A percentile compares a stretch with the other conserved stretches of the same genome.
phyloP scores from a whole-genome alignment of 2,329 filamentous ascomycete species.

The Colletotrichum sp. region DNA sequence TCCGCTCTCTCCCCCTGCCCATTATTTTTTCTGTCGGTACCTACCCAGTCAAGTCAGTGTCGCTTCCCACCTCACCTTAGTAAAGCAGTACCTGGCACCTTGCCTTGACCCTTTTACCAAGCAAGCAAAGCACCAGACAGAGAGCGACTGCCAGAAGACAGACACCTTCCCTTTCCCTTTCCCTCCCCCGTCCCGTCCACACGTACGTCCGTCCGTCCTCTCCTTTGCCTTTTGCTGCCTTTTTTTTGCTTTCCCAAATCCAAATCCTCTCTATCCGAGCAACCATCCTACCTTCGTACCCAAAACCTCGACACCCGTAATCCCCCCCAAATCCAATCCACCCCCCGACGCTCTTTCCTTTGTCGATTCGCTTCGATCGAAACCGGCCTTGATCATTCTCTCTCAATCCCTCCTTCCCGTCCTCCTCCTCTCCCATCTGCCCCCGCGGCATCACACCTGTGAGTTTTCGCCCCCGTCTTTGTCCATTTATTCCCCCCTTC shows the following conservation, averaged over 20 bases:
- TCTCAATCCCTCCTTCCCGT: neutral
- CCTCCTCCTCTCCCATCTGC: neutral
- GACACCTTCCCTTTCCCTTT: constrained; percentile 6
- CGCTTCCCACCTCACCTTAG: neutral
- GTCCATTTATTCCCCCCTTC: constrained; percentile 15
- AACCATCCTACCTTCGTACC: constrained; percentile 6
- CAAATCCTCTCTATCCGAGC: constrained; percentile 21
- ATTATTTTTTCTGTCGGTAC: neutral
- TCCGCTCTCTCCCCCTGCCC: neutral
- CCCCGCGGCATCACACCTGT: constrained; percentile 10
- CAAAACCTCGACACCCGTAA: constrained; percentile 17
- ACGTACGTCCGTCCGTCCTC: constrained; percentile 16
- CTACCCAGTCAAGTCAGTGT: neutral
- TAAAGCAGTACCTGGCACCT: neutral
- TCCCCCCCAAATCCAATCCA: constrained; percentile 6
- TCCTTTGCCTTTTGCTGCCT: constrained; percentile 17
- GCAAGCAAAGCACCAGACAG: neutral
- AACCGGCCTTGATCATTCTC: constrained; percentile 16
- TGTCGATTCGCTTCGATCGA: constrained; percentile 25
- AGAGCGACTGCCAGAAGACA: neutral
- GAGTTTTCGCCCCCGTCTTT: constrained; percentile 11
- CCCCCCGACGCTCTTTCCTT: constrained; percentile 24
- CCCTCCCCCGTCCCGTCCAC: constrained; percentile 8
- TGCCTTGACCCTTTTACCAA: neutral
- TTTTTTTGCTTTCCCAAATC: constrained; percentile 23